Conservation (phyloP, 2,329 filamentous ascomycete species). For the Cordyceps cateniannulata region DNA sequence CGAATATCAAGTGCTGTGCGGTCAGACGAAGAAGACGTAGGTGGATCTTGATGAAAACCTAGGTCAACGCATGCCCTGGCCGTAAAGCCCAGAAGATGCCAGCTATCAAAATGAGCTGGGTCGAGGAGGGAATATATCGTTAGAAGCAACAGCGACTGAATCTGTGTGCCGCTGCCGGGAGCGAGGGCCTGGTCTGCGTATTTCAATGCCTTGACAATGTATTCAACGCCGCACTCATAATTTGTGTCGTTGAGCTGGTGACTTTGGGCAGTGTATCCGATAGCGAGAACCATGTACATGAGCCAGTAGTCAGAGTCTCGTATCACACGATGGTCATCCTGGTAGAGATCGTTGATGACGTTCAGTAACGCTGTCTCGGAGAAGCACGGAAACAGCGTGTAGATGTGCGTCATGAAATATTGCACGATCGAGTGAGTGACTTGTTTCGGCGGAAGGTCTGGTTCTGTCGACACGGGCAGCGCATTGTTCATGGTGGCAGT, state of each 20-base stretch:
- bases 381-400: slow-evolving; percentile 74
- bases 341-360: slow-evolving; percentile 76
- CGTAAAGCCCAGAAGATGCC: slow-evolving; percentile 88
- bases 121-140: slow-evolving; percentile 88
- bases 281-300: slow-evolving; percentile 82
- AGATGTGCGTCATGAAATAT: slow-evolving; percentile 79
- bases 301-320: slow-evolving; percentile 74
- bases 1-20: slow-evolving; percentile 68
- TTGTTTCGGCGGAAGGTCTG: slow-evolving; percentile 64
- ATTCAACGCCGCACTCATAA: slow-evolving; percentile 50
- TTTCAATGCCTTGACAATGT: slow-evolving; percentile 59
- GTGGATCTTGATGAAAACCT: slow-evolving; percentile 88
- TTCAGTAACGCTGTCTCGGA: slow-evolving; percentile 71
- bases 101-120: slow-evolving; percentile 85
- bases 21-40: slow-evolving; percentile 60
- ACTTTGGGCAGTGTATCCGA: slow-evolving; percentile 69
- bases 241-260: slow-evolving; percentile 60
- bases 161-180: slow-evolving; percentile 76
- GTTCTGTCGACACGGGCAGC: slow-evolving; percentile 55
- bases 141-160: slow-evolving; percentile 80
- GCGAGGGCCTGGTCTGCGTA: slow-evolving; percentile 77
- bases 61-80: slow-evolving; percentile 82
- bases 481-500: slow-evolving; percentile 73
- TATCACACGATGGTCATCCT: slow-evolving; percentile 56
- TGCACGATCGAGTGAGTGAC: slow-evolving; percentile 65